These are phyloP conservation scores for Heliamphora ciliata DNA, from an alignment of 179 eudicot species.

Conservation along the genomic window DNA sequence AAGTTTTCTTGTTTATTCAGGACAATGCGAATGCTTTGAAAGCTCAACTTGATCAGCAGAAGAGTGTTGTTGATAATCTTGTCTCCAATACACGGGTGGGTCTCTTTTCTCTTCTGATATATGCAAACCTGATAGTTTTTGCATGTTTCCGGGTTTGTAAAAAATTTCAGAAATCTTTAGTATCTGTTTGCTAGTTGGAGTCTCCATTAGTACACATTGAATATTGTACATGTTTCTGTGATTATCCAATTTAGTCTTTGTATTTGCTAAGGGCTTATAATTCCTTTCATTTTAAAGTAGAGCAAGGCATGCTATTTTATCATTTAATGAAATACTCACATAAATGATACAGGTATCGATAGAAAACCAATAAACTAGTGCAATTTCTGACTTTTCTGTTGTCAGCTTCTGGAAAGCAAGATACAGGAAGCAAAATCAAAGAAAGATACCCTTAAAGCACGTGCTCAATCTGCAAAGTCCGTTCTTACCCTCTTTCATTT, in stretches of 20 bases:
- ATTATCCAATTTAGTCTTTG: not conserved
- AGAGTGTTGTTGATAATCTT: constrained; percentile 72
- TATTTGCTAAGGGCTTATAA: not conserved
- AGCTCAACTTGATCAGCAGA: constrained; percentile 96
- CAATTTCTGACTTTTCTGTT: constrained; percentile 18
- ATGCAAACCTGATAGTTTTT: not conserved
- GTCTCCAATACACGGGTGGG: constrained; percentile 90
- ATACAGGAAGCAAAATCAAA: constrained; percentile 96
- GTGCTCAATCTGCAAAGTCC: constrained; percentile 90
- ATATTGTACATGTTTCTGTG: not conserved
- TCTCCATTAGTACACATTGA: not conserved
- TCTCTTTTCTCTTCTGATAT: constrained; percentile 15
- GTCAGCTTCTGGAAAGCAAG: constrained; percentile 89
- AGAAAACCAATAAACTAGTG: constrained; percentile 3
- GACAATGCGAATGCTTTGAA: constrained; percentile 82
- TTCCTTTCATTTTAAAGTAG: not conserved
- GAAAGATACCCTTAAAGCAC: constrained; percentile 96
- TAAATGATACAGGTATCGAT: not conserved
- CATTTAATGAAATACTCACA: not conserved
- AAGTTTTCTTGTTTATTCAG: constrained; percentile 31
- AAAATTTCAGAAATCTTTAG: not conserved
- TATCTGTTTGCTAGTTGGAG: not conserved
- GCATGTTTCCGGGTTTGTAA: not conserved
- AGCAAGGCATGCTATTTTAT: constrained; percentile 1
- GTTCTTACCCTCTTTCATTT: constrained; percentile 16